Percentiles rank a stretch among this genome's conserved stretches.
Conservation (phyloP, 2,329 filamentous ascomycete species). For the Sarocladium strictum region DNA sequence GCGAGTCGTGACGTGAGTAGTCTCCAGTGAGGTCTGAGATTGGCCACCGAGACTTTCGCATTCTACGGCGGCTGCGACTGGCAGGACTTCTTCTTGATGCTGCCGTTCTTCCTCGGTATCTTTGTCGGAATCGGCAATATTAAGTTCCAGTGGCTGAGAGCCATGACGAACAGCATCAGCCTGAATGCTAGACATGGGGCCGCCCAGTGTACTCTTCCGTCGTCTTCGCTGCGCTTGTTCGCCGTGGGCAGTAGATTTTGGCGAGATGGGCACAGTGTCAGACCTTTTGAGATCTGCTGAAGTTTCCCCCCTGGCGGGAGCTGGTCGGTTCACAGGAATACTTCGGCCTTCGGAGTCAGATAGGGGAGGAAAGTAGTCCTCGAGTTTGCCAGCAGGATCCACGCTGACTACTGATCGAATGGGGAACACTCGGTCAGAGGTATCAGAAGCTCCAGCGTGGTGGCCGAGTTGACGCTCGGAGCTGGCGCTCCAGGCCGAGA, state of each 20-base stretch:
- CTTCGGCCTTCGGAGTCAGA: conserved; percentile 25
- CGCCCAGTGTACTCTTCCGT: conserved; percentile 29
- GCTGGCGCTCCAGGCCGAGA: conserved; percentile 35
- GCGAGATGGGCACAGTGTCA: conserved; percentile 20
- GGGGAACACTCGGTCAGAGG: conserved; percentile 65
- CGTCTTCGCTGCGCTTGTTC: conserved; percentile 18
- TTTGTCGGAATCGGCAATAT: conserved; percentile 25
- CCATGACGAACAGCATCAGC: conserved; percentile 35
- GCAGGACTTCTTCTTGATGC: not conserved
- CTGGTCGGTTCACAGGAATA: conserved; percentile 24
- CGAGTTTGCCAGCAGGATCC: conserved; percentile 43
- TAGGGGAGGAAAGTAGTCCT: conserved; percentile 30
- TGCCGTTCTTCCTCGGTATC: conserved; percentile 22
- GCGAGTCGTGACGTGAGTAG: conserved; percentile 58
- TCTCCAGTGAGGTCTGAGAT: conserved; percentile 18
- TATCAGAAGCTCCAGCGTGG: conserved; percentile 27
- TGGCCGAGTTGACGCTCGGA: conserved; percentile 34
- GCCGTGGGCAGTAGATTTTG: conserved; percentile 14
- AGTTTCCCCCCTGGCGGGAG: conserved; percentile 22
- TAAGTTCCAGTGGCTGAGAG: conserved; percentile 27
- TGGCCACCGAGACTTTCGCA: not conserved
- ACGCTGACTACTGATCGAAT: conserved; percentile 74
- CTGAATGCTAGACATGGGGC: conserved; percentile 39
- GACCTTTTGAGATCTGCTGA: conserved; percentile 20
- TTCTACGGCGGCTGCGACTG: not conserved